Conservation (phyloP, 1,284 basidiomycete genomes). For the Apiotrichum mycotoxinovorans region DNA sequence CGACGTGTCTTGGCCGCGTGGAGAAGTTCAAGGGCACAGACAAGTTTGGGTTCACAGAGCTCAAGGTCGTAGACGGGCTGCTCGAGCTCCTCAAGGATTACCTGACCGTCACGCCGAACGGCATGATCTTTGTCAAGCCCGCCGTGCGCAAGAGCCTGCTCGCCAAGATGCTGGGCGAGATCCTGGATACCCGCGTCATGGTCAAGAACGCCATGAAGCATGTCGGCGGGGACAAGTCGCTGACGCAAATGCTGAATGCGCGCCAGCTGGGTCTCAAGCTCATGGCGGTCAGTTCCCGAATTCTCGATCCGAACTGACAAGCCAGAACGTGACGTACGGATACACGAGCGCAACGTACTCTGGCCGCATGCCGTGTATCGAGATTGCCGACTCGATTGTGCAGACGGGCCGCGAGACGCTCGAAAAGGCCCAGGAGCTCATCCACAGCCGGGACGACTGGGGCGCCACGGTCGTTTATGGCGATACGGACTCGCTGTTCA, state of each 20-base stretch:
- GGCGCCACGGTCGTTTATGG: slow-evolving; percentile 91
- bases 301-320: not conserved
- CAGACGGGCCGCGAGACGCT: slow-evolving; percentile 93
- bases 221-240: slow-evolving; percentile 69
- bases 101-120: slow-evolving; percentile 85
- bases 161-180: slow-evolving; percentile 85
- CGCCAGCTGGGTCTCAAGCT: slow-evolving; percentile 84
- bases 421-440: slow-evolving; percentile 83
- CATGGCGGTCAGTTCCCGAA: slow-evolving; percentile 51
- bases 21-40: slow-evolving; percentile 77
- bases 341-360: slow-evolving; percentile 92
- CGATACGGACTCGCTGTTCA: slow-evolving; percentile 95
- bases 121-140: slow-evolving; percentile 87
- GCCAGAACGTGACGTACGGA: slow-evolving; percentile 82
- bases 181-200: slow-evolving; percentile 96
- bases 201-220: slow-evolving; percentile 92
- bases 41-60: slow-evolving; percentile 75
- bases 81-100: slow-evolving; percentile 67
- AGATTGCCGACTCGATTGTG: slow-evolving; percentile 96
- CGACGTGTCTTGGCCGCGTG: slow-evolving; percentile 89
- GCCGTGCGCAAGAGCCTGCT: slow-evolving; percentile 79
- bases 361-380: slow-evolving; percentile 96
- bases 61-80: slow-evolving; percentile 67
- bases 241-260: slow-evolving; percentile 73
- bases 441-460: slow-evolving; percentile 77